phyloP scores from a whole-genome alignment of 2,329 filamentous ascomycete species.

The Xylaria sp. region DNA sequence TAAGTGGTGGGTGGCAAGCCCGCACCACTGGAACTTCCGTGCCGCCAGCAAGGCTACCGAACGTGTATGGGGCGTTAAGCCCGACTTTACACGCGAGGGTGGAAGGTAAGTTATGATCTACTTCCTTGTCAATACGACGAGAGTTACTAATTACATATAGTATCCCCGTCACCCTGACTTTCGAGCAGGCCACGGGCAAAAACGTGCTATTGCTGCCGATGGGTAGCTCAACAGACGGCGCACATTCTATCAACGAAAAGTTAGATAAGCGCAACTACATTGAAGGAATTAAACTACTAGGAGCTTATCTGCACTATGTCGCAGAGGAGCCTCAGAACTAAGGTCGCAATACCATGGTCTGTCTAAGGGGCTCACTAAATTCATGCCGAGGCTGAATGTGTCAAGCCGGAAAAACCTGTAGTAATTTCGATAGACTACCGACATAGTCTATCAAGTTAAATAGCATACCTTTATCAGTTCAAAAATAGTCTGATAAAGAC shows the following conservation, averaged over 20 bases:
- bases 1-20: conserved; percentile 98
- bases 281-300: conserved; percentile 94
- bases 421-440: neutral
- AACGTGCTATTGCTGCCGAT: conserved; percentile 95
- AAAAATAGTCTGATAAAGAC: neutral
- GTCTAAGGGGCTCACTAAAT: neutral
- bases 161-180: conserved; percentile 96
- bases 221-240: conserved; percentile 96
- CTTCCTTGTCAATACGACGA: neutral
- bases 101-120: conserved; percentile 70
- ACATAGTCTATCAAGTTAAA: neutral
- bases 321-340: conserved; percentile 77
- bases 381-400: neutral
- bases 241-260: conserved; percentile 99
- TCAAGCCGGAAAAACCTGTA: neutral
- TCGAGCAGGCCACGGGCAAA: conserved; percentile 97
- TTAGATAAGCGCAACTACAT: conserved; percentile 97
- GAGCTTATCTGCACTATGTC: conserved; percentile 95
- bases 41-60: conserved; percentile 96
- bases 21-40: conserved; percentile 98
- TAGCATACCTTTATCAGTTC: neutral
- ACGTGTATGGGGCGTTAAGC: conserved; percentile 91
- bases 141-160: conserved; percentile 56
- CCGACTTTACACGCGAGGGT: conserved; percentile 95
- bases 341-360: conserved; percentile 5